These are phyloP conservation scores for Colletotrichum zoysiae DNA, from an alignment of 2,329 filamentous ascomycete genomes.

Conservation along the genomic window DNA sequence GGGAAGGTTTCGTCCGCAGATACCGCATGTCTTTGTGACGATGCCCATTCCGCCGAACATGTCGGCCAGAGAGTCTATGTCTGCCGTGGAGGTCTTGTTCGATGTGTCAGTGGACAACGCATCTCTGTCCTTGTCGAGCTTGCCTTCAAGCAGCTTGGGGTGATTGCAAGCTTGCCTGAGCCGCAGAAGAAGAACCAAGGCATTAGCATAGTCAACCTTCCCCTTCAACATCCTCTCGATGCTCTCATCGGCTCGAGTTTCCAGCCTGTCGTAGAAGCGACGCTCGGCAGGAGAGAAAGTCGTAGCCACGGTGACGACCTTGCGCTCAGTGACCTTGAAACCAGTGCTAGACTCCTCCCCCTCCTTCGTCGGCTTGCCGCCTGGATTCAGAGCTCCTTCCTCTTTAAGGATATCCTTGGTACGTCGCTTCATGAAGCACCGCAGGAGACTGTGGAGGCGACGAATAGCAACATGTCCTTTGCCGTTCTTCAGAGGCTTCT, in stretches of 20 bases:
- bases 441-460: slow-evolving; percentile 84
- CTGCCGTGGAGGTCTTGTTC: slow-evolving; percentile 67
- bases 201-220: slow-evolving; percentile 90
- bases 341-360: slow-evolving; percentile 67
- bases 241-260: slow-evolving; percentile 86
- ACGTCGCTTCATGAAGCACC: slow-evolving; percentile 98
- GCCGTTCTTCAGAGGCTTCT: slow-evolving; percentile 88
- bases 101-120: slow-evolving; percentile 71
- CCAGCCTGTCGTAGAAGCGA: slow-evolving; percentile 86
- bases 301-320: slow-evolving; percentile 83
- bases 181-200: slow-evolving; percentile 90
- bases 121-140: slow-evolving; percentile 89
- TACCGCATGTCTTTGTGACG: slow-evolving; percentile 81
- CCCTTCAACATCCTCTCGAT: slow-evolving; percentile 90
- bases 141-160: slow-evolving; percentile 86
- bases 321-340: slow-evolving; percentile 93
- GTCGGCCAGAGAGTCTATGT: slow-evolving; percentile 86
- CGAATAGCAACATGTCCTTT: slow-evolving; percentile 90
- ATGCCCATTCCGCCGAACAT: slow-evolving; percentile 89
- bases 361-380: slow-evolving; percentile 69
- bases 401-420: slow-evolving; percentile 97
- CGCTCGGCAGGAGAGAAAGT: slow-evolving; percentile 85
- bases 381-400: slow-evolving; percentile 83
- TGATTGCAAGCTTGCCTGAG: slow-evolving; percentile 96
- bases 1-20: slow-evolving; percentile 80